Evolutionary conservation across 1,284 basidiomycete genomes (phyloP).

Genomic region (Omphalotus olearius): DNA sequence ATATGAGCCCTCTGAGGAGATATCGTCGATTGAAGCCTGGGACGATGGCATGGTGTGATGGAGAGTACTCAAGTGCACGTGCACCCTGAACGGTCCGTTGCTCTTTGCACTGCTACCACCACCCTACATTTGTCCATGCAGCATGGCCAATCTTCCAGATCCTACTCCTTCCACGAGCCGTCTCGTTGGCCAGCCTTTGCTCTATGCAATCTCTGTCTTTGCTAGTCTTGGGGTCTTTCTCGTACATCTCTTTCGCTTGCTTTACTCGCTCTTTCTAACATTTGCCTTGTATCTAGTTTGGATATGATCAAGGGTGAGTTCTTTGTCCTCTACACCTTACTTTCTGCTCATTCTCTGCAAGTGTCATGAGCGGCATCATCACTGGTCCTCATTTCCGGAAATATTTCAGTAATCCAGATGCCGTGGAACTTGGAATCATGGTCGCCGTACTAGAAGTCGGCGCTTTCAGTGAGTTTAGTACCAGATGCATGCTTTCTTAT

Average conservation of each 20-base stretch:
- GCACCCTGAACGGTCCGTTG: neutral
- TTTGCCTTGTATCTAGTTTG: constrained; percentile 51
- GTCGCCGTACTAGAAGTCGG: constrained; percentile 92
- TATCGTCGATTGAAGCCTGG: constrained; percentile 36
- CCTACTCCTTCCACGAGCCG: constrained; percentile 34
- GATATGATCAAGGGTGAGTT: constrained; percentile 87
- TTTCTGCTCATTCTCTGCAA: constrained; percentile 24
- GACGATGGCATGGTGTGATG: constrained; percentile 10
- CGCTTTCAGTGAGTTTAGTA: constrained; percentile 67
- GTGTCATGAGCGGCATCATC: constrained; percentile 90
- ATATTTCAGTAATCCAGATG: constrained; percentile 77
- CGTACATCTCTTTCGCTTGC: constrained; percentile 38
- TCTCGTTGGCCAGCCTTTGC: constrained; percentile 77
- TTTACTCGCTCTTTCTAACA: neutral
- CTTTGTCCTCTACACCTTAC: neutral
- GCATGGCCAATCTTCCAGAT: constrained; percentile 37
- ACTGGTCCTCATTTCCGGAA: constrained; percentile 89
- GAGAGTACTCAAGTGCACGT: constrained; percentile 6
- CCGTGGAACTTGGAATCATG: constrained; percentile 77
- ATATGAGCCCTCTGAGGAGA: constrained; percentile 46
- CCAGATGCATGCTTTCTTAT: neutral
- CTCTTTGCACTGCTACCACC: constrained; percentile 11
- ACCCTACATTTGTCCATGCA: constrained; percentile 27
- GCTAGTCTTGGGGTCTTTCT: constrained; percentile 87
- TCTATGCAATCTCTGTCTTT: constrained; percentile 82